Percentiles rank a stretch among this genome's conserved stretches.
These are phyloP conservation scores for Tremella mesenterica DNA, from an alignment of 768 basidiomycete species.

Conservation along the genomic window DNA sequence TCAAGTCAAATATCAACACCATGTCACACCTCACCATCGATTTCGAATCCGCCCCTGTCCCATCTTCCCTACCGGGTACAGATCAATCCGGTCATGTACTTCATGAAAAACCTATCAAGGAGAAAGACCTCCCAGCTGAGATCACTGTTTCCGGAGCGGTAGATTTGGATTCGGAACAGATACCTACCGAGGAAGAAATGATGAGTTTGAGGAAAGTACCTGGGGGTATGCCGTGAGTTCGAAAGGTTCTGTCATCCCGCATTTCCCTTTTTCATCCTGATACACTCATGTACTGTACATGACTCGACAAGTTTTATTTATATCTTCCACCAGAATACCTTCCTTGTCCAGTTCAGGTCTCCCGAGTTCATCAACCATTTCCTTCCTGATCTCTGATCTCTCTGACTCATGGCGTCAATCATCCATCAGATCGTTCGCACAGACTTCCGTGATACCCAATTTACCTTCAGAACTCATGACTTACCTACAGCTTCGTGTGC, in stretches of 20 bases:
- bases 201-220: conserved; percentile 27
- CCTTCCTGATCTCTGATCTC: background rate
- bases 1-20: conserved; percentile 2
- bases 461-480: conserved; percentile 7
- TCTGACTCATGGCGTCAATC: background rate
- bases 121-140: background rate
- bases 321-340: background rate
- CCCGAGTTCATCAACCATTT: background rate
- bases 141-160: conserved; percentile 6
- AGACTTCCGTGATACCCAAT: background rate
- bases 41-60: background rate
- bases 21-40: background rate
- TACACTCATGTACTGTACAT: background rate
- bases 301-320: background rate
- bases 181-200: conserved; percentile 35
- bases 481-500: conserved; percentile 23
- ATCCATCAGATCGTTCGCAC: too few relatives aligned
- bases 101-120: background rate
- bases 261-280: background rate
- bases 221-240: conserved; percentile 5
- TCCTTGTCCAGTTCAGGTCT: background rate
- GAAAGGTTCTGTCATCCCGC: background rate
- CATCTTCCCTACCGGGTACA: background rate
- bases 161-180: conserved; percentile 8
- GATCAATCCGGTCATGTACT: background rate